phyloP scores from a whole-genome alignment of 2,329 filamentous ascomycete genomes.

The Ophiocordyceps robertsii region DNA sequence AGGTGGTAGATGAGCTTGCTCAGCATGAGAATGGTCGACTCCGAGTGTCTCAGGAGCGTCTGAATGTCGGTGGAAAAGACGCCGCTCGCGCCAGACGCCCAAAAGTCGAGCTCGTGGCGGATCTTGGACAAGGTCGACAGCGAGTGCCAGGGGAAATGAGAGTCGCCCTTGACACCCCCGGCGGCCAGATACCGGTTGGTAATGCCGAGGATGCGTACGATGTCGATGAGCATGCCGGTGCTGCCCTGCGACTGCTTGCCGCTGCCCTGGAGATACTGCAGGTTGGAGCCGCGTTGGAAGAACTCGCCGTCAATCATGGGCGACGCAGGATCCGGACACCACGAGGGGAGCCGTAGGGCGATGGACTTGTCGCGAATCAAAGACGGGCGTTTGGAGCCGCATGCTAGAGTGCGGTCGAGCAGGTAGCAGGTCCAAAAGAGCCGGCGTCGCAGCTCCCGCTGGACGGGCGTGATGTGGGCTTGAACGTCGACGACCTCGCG shows the following conservation, averaged over 20 bases:
- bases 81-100: slow-evolving; percentile 71
- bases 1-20: slow-evolving; percentile 82
- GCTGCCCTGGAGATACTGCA: slow-evolving; percentile 59
- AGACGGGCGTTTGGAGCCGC: slow-evolving; percentile 71
- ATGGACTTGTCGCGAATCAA: slow-evolving; percentile 67
- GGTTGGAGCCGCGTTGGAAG: slow-evolving; percentile 66
- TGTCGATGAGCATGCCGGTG: slow-evolving; percentile 72
- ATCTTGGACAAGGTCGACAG: slow-evolving; percentile 79
- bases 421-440: slow-evolving; percentile 85
- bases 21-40: slow-evolving; percentile 66
- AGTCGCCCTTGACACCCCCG: slow-evolving; percentile 77
- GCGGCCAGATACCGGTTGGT: slow-evolving; percentile 76
- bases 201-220: slow-evolving; percentile 67
- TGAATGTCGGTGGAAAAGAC: slow-evolving; percentile 60
- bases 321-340: slow-evolving; percentile 48
- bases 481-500: slow-evolving; percentile 56
- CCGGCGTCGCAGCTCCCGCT: slow-evolving; percentile 65
- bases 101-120: slow-evolving; percentile 69
- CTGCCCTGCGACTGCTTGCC: slow-evolving; percentile 62
- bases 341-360: slow-evolving; percentile 60
- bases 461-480: slow-evolving; percentile 47
- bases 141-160: slow-evolving; percentile 83
- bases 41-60: slow-evolving; percentile 60
- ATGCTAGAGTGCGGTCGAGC: slow-evolving; percentile 71
- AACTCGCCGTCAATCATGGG: slow-evolving; percentile 63